Conservation (phyloP, 805 yeast genomes). For the Spathaspora girioi region DNA sequence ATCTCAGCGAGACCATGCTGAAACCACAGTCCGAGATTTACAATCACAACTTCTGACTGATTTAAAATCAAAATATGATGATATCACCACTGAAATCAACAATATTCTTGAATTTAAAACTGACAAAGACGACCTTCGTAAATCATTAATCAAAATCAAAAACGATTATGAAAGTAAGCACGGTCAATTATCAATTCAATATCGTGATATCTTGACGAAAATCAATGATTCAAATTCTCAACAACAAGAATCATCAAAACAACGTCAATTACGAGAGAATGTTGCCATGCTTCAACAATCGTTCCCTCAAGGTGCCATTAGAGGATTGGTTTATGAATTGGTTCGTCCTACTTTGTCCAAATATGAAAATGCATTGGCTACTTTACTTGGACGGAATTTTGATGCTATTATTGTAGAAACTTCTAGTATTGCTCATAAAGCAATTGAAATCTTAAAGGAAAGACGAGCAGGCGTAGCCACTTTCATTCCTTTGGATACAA, state of each 20-base stretch:
- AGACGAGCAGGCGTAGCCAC: slow-evolving; percentile 83
- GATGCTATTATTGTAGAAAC: slow-evolving; percentile 85
- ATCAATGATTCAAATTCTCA: slow-evolving; percentile 73
- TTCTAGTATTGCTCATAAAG: slow-evolving; percentile 62
- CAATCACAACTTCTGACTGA: slow-evolving; percentile 33
- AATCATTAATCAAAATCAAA: slow-evolving; percentile 27
- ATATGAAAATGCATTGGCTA: slow-evolving; percentile 70
- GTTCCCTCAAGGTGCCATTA: slow-evolving; percentile 73
- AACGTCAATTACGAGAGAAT: slow-evolving; percentile 68
- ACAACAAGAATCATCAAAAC: slow-evolving; percentile 72
- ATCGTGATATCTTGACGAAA: slow-evolving; percentile 55
- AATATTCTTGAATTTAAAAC: slow-evolving; percentile 26
- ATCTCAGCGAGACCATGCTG: slow-evolving; percentile 32
- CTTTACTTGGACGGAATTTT: slow-evolving; percentile 71
- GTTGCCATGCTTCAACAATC: slow-evolving; percentile 63
- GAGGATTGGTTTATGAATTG: slow-evolving; percentile 75
- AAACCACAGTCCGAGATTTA: slow-evolving; percentile 37
- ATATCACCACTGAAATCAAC: slow-evolving; percentile 26
- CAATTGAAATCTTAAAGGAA: slow-evolving; percentile 76
- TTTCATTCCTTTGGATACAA: slow-evolving; percentile 83
- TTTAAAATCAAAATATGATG: slow-evolving; percentile 28
- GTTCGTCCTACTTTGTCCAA: slow-evolving; percentile 72
- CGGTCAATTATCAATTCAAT: slow-evolving; percentile 56
- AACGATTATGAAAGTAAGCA: slow-evolving; percentile 45
- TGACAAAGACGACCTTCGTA: slow-evolving; percentile 22